These are phyloP conservation scores for Salix brachista DNA, from an alignment of 345 rosid genomes.

Conservation along the genomic window DNA sequence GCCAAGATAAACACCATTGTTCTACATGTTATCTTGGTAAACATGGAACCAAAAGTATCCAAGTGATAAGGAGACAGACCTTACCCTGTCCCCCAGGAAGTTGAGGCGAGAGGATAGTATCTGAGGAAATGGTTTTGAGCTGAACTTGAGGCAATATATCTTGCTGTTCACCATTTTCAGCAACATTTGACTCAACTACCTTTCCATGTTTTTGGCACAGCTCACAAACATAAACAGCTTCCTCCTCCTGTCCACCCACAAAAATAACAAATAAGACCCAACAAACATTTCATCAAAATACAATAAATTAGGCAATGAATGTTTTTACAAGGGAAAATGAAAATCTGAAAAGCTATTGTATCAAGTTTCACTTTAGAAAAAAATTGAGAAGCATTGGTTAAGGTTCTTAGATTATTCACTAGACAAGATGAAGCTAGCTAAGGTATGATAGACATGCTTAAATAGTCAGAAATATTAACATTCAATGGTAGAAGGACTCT, in stretches of 20 bases:
- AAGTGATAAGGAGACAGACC: conserved; percentile 38
- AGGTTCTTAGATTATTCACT: not conserved
- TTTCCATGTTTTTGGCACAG: conserved; percentile 71
- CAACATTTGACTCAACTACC: conserved; percentile 12
- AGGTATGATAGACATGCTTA: not conserved
- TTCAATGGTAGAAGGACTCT: not conserved
- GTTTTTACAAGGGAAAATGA: not conserved
- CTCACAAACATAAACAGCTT: conserved; percentile 60
- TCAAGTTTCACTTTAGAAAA: not conserved
- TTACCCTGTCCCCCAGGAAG: conserved; percentile 48
- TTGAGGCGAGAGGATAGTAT: conserved; percentile 24
- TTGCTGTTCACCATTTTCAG: conserved; percentile 23
- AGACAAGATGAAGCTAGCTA: not conserved
- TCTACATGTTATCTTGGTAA: not conserved
- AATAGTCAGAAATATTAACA: not conserved
- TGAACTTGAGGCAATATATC: conserved; percentile 11
- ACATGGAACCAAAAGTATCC: not conserved
- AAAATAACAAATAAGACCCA: conserved; percentile 19
- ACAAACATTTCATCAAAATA: not conserved
- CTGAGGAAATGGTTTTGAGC: conserved; percentile 18
- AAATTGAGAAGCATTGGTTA: not conserved
- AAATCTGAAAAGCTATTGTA: not conserved
- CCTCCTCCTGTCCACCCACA: conserved; percentile 48
- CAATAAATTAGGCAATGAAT: not conserved
- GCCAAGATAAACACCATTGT: not conserved